Conservation (phyloP, 2,329 filamentous ascomycete genomes). For the Aspergillus costaricaensis region DNA sequence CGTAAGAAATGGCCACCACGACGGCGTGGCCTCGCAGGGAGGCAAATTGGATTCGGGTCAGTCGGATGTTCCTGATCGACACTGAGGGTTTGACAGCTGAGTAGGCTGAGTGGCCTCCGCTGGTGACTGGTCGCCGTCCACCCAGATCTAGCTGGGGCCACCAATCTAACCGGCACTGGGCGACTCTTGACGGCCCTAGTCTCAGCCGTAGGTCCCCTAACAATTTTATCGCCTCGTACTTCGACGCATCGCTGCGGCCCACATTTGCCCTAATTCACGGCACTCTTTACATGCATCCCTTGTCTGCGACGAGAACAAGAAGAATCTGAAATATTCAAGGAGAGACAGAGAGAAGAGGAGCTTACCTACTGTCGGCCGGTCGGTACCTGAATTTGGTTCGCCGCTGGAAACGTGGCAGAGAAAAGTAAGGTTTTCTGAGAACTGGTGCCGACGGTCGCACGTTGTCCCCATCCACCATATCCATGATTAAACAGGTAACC, state of each 20-base stretch:
- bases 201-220: background rate
- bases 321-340: background rate
- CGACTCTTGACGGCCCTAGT: conserved; percentile 7
- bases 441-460: conserved; percentile 2
- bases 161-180: conserved; percentile 3
- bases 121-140: conserved; percentile 4
- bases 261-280: background rate
- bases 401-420: background rate
- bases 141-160: conserved; percentile 2
- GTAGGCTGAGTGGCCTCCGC: conserved; percentile 1
- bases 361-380: background rate
- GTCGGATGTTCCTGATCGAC: conserved; percentile 16
- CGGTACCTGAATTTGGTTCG: background rate
- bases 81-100: conserved; percentile 8
- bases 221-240: background rate
- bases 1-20: background rate
- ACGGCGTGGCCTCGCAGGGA: background rate
- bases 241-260: background rate
- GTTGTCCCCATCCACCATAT: background rate
- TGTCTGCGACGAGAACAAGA: background rate
- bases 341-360: background rate
- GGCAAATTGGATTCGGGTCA: conserved; percentile 7
- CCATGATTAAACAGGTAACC: background rate
- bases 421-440: background rate
- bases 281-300: background rate